Evolutionary conservation across 192 early-diverging fungal species (phyloP), one percentile per base, ranked within the genome.

Genomic region (Rhizoclosmatium globosum): DNA sequence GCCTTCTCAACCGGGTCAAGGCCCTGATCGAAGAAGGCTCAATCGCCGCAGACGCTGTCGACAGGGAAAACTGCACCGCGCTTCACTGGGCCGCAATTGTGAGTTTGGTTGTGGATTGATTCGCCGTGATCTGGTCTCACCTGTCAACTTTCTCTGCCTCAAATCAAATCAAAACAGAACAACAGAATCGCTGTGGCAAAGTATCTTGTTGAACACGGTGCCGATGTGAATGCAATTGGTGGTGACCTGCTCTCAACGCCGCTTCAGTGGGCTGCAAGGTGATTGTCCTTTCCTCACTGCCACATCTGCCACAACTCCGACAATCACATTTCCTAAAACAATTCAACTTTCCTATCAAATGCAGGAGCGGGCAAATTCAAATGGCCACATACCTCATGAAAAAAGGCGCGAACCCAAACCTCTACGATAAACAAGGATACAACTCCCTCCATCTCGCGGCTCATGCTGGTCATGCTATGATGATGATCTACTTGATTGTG

Each of bases 251-350:
- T 86, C n/a, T 95, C 96, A 2, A 93, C 95, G 11, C 95, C 97
- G 3, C 82, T 99, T 68, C 96, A 98, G 71, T 99, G 97, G 97
- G 97, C 96, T 31, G 81, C 92, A 60, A 88, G 94, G 89, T 92
- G 81, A 7, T 75, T n/a, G 19, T 56, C 48, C 17, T 62, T 4
- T 74, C 19, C 39, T 42, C 19, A 45, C 21, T 19, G 56, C 44
- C 48, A 62, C 6, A 53, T 41, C 64, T 42, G 47, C 57, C n/a
- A 44, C 65, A 21, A 9, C 23, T 64, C 45, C 48, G 59, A 31
- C 9, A 45, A 7, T n/a, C 64, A 23, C 66, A 39, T 59, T 60
- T n/a, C 19, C 38, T n/a, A 64, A n/a, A n/a, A 71, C 43, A 17
- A 7, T 19, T 41, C 39, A 31, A 11, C 15, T 43, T 72, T 46